Conservation (phyloP, 192 early-diverging fungal species). For the Coemansia sp. region DNA sequence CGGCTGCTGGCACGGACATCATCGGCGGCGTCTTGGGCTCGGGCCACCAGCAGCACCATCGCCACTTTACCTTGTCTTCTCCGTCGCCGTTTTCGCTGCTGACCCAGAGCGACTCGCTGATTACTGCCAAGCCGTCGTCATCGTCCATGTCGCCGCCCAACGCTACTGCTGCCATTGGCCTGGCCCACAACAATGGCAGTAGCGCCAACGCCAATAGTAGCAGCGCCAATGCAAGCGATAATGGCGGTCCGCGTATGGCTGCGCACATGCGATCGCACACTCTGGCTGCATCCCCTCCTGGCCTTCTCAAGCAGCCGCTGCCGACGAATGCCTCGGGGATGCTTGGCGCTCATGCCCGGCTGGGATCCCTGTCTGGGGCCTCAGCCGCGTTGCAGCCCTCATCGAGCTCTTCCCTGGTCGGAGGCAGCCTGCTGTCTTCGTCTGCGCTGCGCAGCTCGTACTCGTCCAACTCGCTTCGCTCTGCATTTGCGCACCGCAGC, state of each 20-base stretch:
- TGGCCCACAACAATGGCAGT: neutral
- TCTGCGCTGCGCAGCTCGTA: constrained; percentile 53
- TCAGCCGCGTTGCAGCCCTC: constrained; percentile 8
- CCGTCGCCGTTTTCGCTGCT: constrained; percentile 20
- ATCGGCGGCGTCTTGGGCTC: neutral
- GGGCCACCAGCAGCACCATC: constrained; percentile 14
- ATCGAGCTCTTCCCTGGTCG: neutral
- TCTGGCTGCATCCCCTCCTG: constrained; percentile 28
- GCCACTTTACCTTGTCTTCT: constrained; percentile 17
- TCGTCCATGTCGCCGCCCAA: constrained; percentile 22
- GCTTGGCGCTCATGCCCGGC: constrained; percentile 40
- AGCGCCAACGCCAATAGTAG: neutral
- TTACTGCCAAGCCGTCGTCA: neutral
- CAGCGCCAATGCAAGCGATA: no score
- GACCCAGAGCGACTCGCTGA: constrained; percentile 5
- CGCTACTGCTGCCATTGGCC: neutral
- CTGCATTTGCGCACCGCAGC: constrained; percentile 42
- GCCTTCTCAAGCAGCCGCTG: constrained; percentile 9
- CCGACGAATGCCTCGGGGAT: constrained; percentile 34
- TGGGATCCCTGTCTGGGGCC: constrained; percentile 24
- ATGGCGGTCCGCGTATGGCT: neutral
- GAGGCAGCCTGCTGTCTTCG: constrained; percentile 20
- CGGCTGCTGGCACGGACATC: neutral
- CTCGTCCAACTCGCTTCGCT: constrained; percentile 47
- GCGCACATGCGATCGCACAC: constrained; percentile 28